A percentile compares a stretch with the other conserved stretches of the same genome.
Conservation (phyloP, 176 grass and related monocot species). For the Juncus effusus region DNA sequence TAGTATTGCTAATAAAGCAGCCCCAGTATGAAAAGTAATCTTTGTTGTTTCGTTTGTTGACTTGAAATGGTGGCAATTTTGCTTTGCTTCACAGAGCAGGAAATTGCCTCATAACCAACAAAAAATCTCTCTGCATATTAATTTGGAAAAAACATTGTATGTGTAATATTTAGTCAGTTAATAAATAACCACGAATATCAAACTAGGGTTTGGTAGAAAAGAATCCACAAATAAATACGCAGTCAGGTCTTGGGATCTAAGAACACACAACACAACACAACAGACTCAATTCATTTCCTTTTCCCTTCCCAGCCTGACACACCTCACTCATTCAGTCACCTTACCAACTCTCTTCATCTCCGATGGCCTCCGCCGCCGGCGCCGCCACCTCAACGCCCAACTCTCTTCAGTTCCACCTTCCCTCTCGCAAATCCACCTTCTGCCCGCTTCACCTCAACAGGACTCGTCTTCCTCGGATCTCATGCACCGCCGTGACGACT, state of each 20-base stretch:
- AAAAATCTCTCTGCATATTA: too few species aligned
- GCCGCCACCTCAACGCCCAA: constrained; percentile 39
- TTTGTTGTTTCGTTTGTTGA: too few species aligned
- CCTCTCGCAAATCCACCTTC: constrained; percentile 11
- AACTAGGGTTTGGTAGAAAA: too few species aligned
- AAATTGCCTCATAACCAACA: too few species aligned
- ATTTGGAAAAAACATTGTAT: too few species aligned
- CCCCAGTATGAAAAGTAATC: too few species aligned
- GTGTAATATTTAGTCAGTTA: too few species aligned
- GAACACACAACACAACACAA: background rate
- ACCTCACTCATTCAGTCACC: background rate
- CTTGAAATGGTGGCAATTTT: too few species aligned
- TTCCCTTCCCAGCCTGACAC: constrained; percentile 23
- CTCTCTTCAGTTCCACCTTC: constrained; percentile 39
- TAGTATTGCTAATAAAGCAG: too few species aligned
- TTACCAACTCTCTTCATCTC: background rate
- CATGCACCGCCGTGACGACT: constrained; percentile 51
- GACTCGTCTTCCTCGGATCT: constrained; percentile 35
- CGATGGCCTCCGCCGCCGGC: constrained; percentile 35
- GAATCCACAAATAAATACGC: background rate
- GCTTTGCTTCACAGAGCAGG: too few species aligned
- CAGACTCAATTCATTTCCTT: constrained; percentile 14
- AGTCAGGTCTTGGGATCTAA: background rate
- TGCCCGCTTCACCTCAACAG: constrained; percentile 13
- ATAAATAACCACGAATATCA: too few species aligned